A percentile compares a stretch with the other conserved stretches of the same genome.
These are phyloP conservation scores for Edaphochlamys debaryana DNA, from an alignment of 139 green algal species.

Conservation along the genomic window DNA sequence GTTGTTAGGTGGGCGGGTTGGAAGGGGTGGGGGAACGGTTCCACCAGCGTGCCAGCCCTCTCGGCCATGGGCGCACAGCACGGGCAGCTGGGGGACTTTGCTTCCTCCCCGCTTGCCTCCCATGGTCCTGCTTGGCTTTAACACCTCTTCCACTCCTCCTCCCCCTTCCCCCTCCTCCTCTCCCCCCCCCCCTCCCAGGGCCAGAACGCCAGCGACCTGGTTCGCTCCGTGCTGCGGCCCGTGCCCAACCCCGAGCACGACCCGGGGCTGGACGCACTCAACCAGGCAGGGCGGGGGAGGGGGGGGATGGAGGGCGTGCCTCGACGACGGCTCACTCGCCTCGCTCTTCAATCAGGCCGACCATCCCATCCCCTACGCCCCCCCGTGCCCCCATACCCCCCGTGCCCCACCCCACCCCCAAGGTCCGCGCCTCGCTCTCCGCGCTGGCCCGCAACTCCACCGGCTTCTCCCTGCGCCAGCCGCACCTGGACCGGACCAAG, in stretches of 20 bases:
- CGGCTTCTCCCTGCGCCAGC: constrained; percentile 83
- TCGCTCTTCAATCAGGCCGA: too few relatives aligned
- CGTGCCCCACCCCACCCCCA: not conserved
- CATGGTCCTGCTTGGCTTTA: too few relatives aligned
- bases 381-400: not conserved
- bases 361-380: not conserved
- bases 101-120: too few relatives aligned
- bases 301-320: not conserved
- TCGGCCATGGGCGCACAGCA: too few relatives aligned
- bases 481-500: constrained; percentile 89
- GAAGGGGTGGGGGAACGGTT: too few relatives aligned
- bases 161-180: too few relatives aligned
- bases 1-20: too few relatives aligned
- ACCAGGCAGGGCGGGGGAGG: not conserved
- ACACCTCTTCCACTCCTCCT: too few relatives aligned
- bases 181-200: constrained; percentile 40
- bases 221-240: constrained; percentile 70
- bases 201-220: constrained; percentile 73
- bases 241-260: constrained; percentile 81
- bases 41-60: too few relatives aligned
- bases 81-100: too few relatives aligned
- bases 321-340: too few relatives aligned
- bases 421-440: constrained; percentile 67
- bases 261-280: constrained; percentile 34
- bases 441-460: constrained; percentile 74